Conservation (phyloP, 768 basidiomycete genomes). For the Rhodotorula kratochvilovae region DNA sequence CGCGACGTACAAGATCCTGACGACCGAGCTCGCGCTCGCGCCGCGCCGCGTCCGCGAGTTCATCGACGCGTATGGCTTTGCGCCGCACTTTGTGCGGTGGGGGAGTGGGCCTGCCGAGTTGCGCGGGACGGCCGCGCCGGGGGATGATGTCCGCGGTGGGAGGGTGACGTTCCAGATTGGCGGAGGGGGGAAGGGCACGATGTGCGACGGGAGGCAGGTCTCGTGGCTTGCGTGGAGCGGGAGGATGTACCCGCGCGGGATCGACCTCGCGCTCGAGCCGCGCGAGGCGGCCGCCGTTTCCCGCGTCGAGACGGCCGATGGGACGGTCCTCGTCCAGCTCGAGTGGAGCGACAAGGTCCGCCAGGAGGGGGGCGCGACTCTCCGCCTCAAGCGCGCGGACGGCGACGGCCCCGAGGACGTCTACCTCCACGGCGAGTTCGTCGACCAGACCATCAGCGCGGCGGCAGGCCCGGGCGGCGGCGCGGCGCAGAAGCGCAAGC, state of each 20-base stretch:
- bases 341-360: slow-evolving; percentile 27
- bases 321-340: slow-evolving; percentile 19
- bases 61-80: slow-evolving; percentile 29
- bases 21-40: slow-evolving; percentile 17
- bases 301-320: slow-evolving; percentile 21
- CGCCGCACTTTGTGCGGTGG: slow-evolving; percentile 30
- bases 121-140: background rate
- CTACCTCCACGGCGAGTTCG: slow-evolving; percentile 20
- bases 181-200: slow-evolving; percentile 25
- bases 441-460: slow-evolving; percentile 20
- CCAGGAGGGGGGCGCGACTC: background rate
- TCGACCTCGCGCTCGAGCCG: slow-evolving; percentile 14
- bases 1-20: slow-evolving; percentile 30
- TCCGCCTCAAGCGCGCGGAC: background rate
- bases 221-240: slow-evolving; percentile 27
- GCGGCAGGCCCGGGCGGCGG: background rate
- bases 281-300: slow-evolving; percentile 14
- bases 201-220: slow-evolving; percentile 26
- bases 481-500: slow-evolving; percentile 5
- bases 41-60: slow-evolving; percentile 25
- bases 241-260: slow-evolving; percentile 27
- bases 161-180: slow-evolving; percentile 17
- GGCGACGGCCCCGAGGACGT: slow-evolving; percentile 32
- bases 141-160: slow-evolving; percentile 14
- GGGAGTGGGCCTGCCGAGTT: slow-evolving; percentile 21